Evolutionary conservation across 768 basidiomycete genomes (phyloP).

Genomic region (Steccherinum ochraceum): DNA sequence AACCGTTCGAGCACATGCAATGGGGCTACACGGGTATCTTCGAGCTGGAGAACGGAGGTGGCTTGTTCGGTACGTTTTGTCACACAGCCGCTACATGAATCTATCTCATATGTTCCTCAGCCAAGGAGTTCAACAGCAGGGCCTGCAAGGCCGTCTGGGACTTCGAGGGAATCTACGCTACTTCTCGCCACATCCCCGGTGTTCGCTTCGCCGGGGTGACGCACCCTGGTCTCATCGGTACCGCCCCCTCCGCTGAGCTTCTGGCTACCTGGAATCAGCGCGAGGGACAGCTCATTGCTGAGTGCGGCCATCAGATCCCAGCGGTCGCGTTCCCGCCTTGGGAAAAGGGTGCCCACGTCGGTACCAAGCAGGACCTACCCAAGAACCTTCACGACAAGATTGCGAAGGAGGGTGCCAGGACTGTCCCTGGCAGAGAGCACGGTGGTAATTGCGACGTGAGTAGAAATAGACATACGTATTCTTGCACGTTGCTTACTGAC

Average conservation of each 20-base stretch:
- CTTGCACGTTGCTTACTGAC: background rate
- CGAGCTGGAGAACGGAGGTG: constrained; percentile 67
- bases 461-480: constrained; percentile 6
- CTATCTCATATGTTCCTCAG: constrained; percentile 24
- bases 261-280: constrained; percentile 72
- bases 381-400: constrained; percentile 46
- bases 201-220: constrained; percentile 75
- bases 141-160: constrained; percentile 83
- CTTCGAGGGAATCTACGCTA: constrained; percentile 65
- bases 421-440: constrained; percentile 73
- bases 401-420: constrained; percentile 61
- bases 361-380: constrained; percentile 44
- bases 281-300: constrained; percentile 57
- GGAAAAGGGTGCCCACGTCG: constrained; percentile 56
- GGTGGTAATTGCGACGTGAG: constrained; percentile 71
- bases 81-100: background rate
- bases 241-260: constrained; percentile 67
- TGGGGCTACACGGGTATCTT: constrained; percentile 83
- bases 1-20: constrained; percentile 67
- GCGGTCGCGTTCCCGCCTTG: constrained; percentile 64
- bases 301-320: constrained; percentile 44
- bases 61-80: constrained; percentile 47
- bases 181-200: constrained; percentile 72
- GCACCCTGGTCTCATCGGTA: constrained; percentile 73
- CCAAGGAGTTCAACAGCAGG: constrained; percentile 60